These are phyloP conservation scores for Paramecium caudatum DNA, from an alignment of 73 alveolate species.

Conservation along the genomic window DNA sequence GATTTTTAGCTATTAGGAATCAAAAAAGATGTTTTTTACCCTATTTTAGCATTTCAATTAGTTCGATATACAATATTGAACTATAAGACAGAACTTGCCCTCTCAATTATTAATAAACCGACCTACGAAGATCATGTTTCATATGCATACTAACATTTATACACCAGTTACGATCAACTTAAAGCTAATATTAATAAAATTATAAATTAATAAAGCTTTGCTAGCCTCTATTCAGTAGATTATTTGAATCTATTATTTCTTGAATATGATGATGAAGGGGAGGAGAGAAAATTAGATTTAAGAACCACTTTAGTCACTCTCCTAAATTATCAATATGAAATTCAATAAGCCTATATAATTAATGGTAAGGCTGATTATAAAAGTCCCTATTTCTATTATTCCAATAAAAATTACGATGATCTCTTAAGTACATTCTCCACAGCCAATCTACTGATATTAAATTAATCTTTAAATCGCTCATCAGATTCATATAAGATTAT, in stretches of 20 bases:
- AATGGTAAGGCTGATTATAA: not conserved
- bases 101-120: not conserved
- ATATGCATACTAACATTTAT: not conserved
- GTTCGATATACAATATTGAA: not conserved
- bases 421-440: not conserved
- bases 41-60: constrained; percentile 6
- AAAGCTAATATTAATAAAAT: not conserved
- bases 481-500: too few species aligned
- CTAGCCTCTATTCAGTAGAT: not conserved
- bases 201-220: not conserved
- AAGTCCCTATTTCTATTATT: constrained; percentile 2
- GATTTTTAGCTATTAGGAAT: constrained; percentile 5
- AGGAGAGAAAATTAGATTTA: not conserved
- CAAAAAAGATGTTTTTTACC: constrained; percentile 17
- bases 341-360: not conserved
- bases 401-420: not conserved
- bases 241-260: constrained; percentile 5
- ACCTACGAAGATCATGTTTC: not conserved
- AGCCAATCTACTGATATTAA: too few species aligned
- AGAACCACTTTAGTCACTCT: not conserved
- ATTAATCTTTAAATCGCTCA: too few species aligned
- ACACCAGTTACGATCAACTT: not conserved
- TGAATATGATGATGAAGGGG: not conserved
- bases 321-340: constrained; percentile 21
- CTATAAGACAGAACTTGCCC: not conserved